Base-by-base conservation (phyloP, 148 eudicot species). In the Simmondsia chinensis region DNA sequence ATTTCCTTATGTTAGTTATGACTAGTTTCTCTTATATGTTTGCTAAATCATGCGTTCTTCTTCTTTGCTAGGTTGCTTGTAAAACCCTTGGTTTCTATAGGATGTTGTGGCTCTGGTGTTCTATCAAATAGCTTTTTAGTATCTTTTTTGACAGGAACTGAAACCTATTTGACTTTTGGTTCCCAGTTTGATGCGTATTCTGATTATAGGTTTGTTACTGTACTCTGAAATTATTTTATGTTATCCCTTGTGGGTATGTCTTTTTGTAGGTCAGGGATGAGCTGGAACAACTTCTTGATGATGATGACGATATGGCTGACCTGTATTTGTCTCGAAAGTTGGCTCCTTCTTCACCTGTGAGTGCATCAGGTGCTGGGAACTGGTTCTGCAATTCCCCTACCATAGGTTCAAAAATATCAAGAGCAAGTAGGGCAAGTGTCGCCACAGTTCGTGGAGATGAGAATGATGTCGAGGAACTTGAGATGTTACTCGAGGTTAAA, bases 301-400 rank as follows among this genome's bases (percentile, higher is more conserved):
- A 85, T 4, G 95, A 85, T 24, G 83, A 73, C 35, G 91, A 85
- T 63, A 85, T 85, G 95, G 78, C 67, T 37, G 91, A 81, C 58
- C 83, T 85, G 26, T 85, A 85, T 40, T 48, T 85, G 9, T 69
- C 95, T 4, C 72, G 95, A 56, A 85, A 81, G 51, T 53, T 49
- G 24, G 55, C 59, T 3, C 50, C 51, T 57, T 48, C 72, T 58
- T 79, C 91, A 10, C 74, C 71, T 20, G 18, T 20, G 6, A 64
- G 71, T 59, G 34, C 42, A 33, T 48, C 34, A 34, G 63, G 56
- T 25, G 66, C 45, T 47, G 57, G 64, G 4, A 68, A 56, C 51
- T 81, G 86, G 91, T 65, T 41, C 54, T 67, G 64, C 50, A 53
- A 59, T 13, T 81, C 93, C 12, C 77, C 87, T 29, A 57, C 75